phyloP scores from a whole-genome alignment of 352 stramenopile species.

The Globisporangium ultimum region DNA sequence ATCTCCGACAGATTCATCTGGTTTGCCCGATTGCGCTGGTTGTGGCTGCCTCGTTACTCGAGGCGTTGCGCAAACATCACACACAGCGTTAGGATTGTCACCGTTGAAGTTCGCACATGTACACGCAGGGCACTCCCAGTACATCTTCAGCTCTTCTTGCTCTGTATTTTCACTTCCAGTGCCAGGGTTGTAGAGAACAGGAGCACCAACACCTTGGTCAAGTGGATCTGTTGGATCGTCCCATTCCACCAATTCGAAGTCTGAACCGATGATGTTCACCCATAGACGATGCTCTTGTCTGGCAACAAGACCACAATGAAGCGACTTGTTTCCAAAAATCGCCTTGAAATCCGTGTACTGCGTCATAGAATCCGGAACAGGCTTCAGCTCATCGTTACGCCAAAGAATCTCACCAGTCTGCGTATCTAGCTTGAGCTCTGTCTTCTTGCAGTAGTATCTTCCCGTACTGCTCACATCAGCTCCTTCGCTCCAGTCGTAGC shows the following conservation, averaged over 20 bases:
- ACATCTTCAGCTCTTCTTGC: conserved; percentile 77
- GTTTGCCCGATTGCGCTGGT: conserved; percentile 17
- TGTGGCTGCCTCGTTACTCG: conserved; percentile 23
- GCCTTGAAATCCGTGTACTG: conserved; percentile 85
- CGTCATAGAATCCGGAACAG: conserved; percentile 89
- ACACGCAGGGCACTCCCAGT: conserved; percentile 83
- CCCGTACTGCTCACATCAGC: conserved; percentile 44
- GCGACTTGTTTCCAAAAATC: conserved; percentile 81
- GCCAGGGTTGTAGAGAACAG: conserved; percentile 37
- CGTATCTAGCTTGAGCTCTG: conserved; percentile 83
- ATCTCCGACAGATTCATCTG: conserved; percentile 23
- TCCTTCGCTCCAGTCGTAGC: conserved; percentile 70
- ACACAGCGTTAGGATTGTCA: conserved; percentile 70
- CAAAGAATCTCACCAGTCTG: conserved; percentile 89
- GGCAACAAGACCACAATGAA: conserved; percentile 85
- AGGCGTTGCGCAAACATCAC: conserved; percentile 74
- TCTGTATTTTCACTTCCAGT: conserved; percentile 13
- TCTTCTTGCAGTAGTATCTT: conserved; percentile 65
- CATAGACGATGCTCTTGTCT: conserved; percentile 84
- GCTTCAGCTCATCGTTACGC: conserved; percentile 89
- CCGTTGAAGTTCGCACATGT: conserved; percentile 88
- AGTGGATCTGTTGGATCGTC: conserved; percentile 70
- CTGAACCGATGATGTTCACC: conserved; percentile 87
- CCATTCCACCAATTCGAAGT: conserved; percentile 88
- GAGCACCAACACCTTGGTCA: conserved; percentile 81